A percentile compares a stretch with the other conserved stretches of the same genome.
Conservation (phyloP, 2,329 filamentous ascomycete species). For the Dactylonectria macrodidyma region DNA sequence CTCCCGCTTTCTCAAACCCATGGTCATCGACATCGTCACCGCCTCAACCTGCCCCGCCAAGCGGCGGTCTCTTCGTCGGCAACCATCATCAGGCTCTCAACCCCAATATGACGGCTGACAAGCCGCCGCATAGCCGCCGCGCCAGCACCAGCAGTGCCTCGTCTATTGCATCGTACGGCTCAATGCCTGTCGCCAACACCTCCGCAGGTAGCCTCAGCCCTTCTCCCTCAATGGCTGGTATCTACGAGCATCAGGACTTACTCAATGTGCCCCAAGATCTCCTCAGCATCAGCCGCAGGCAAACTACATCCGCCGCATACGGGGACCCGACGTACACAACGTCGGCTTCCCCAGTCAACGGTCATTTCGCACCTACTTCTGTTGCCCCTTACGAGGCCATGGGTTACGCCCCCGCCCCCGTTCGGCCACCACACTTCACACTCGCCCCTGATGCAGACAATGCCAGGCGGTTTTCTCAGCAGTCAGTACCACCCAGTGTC, state of each 20-base stretch:
- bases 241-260: conserved; percentile 59
- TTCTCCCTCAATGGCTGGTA: conserved; percentile 71
- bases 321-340: conserved; percentile 79
- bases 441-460: conserved; percentile 71
- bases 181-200: conserved; percentile 80
- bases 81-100: conserved; percentile 70
- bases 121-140: conserved; percentile 63
- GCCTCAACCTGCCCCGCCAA: conserved; percentile 60
- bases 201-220: conserved; percentile 76
- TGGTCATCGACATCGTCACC: conserved; percentile 77
- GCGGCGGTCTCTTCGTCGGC: conserved; percentile 75
- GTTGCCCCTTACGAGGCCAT: conserved; percentile 82
- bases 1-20: conserved; percentile 89
- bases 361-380: conserved; percentile 74
- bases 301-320: conserved; percentile 75
- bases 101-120: conserved; percentile 66
- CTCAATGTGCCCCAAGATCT: conserved; percentile 83
- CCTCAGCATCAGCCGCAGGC: conserved; percentile 76
- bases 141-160: conserved; percentile 71
- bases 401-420: conserved; percentile 79
- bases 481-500: conserved; percentile 75
- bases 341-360: conserved; percentile 76
- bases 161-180: conserved; percentile 79
- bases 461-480: conserved; percentile 82
- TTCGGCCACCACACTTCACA: conserved; percentile 69